phyloP scores from a whole-genome alignment of 2,329 filamentous ascomycete genomes.

The Fusarium oxysporum region DNA sequence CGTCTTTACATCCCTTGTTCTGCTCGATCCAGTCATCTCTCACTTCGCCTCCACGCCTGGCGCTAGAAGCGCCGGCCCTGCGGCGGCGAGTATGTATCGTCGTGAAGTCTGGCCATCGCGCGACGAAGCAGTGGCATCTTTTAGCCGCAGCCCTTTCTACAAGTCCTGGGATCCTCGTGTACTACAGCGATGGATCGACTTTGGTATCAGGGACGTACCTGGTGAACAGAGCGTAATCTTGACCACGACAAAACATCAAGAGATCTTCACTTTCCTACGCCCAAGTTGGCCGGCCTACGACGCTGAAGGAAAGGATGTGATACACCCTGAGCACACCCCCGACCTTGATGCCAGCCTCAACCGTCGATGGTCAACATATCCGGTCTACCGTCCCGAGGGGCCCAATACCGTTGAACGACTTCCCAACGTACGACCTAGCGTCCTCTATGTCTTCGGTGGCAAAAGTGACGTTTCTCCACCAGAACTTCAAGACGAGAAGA shows the following conservation, averaged over 20 bases:
- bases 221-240: conserved; percentile 70
- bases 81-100: conserved; percentile 74
- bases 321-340: conserved; percentile 56
- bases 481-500: conserved; percentile 65
- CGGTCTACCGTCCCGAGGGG: conserved; percentile 77
- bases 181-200: conserved; percentile 69
- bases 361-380: conserved; percentile 53
- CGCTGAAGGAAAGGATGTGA: conserved; percentile 50
- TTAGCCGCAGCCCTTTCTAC: conserved; percentile 78
- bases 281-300: conserved; percentile 64
- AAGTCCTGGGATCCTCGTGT: conserved; percentile 84
- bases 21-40: conserved; percentile 87
- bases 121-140: conserved; percentile 72
- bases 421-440: conserved; percentile 70
- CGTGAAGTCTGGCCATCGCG: conserved; percentile 87
- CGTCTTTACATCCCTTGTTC: conserved; percentile 77
- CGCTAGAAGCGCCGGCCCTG: conserved; percentile 53
- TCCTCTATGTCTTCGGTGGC: conserved; percentile 77
- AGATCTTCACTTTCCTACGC: conserved; percentile 79
- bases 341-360: conserved; percentile 60
- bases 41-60: conserved; percentile 54
- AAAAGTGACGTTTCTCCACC: conserved; percentile 67
- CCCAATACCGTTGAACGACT: conserved; percentile 67
- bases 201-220: conserved; percentile 77
- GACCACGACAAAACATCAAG: conserved; percentile 84